Evolutionary conservation across 2,329 filamentous ascomycete species (phyloP), one percentile per base, ranked within the genome.

Genomic region (Tolypocladium capitatum): DNA sequence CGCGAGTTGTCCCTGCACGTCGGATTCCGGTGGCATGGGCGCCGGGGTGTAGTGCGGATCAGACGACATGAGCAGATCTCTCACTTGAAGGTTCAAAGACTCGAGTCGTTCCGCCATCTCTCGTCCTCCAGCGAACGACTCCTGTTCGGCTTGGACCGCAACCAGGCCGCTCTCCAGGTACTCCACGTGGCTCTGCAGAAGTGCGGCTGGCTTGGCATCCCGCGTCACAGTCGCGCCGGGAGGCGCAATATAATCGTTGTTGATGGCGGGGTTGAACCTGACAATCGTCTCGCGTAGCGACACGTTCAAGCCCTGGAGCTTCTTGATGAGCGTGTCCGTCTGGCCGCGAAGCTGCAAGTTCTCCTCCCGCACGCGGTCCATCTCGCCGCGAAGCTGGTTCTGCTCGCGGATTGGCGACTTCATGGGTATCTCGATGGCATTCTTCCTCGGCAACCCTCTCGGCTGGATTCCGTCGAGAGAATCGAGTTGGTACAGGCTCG

Each of bases 401-500:
- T 78, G 74, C 51, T 75, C 74, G 24, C 75, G 71, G 31, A 72
- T 68, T 0, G 75, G 75, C 16, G 76, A 78, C 56, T 77, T 79
- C 31, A 72, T 56, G n/a, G 76, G 76, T 11, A 80, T 79, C 48
- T 76, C 74, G n/a, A 79, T 71, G 24, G 67, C 60, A 46, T 70
- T 69, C 49, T 69, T 69, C 45, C 63, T 65, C 31, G 59, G 57
- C 18, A 58, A 56, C 21, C 60, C 56, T 44, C 49, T 53, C 3
- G 56, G 45, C 14, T 57, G 51, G 6, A 55, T 53, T 49, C 69
- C 73, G 52, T 85, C 80, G 20, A 82, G 63, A 49, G 78, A 75
- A 54, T 88, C 84, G 6, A 84, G 75, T 11, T 58, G 81, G 59
- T 90, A 92, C 8, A 88, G 68, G 58, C 81, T 86, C 49, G 81